These are phyloP conservation scores for Trichoderma sp. DNA, from an alignment of 2,329 filamentous ascomycete genomes.

Conservation along the genomic window DNA sequence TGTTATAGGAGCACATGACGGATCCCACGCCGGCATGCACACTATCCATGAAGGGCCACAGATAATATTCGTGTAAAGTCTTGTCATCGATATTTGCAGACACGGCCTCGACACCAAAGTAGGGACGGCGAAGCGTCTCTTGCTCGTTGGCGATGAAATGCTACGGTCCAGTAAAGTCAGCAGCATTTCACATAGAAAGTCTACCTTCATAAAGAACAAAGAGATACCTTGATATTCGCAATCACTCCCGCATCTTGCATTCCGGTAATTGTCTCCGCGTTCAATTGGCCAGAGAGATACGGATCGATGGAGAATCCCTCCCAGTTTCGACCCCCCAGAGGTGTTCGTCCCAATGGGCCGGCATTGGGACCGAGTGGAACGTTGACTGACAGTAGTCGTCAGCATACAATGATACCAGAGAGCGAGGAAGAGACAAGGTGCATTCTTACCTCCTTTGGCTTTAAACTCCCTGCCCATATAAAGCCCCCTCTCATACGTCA, in stretches of 20 bases:
- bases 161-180: conserved; percentile 33
- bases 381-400: conserved; percentile 51
- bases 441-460: conserved; percentile 49
- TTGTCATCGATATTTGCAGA: conserved; percentile 67
- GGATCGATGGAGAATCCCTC: conserved; percentile 74
- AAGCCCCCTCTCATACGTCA: conserved; percentile 54
- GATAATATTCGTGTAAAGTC: conserved; percentile 66
- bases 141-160: conserved; percentile 66
- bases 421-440: conserved; percentile 42
- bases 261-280: conserved; percentile 71
- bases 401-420: not conserved
- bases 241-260: conserved; percentile 79
- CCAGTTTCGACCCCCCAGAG: conserved; percentile 73
- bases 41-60: conserved; percentile 67
- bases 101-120: conserved; percentile 53
- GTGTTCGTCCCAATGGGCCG: conserved; percentile 70
- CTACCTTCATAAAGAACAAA: not conserved
- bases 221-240: conserved; percentile 65
- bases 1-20: conserved; percentile 71
- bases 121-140: conserved; percentile 51
- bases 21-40: conserved; percentile 59
- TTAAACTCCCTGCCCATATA: conserved; percentile 61
- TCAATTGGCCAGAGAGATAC: conserved; percentile 68
- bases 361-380: conserved; percentile 71
- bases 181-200: not conserved